Percentiles rank a stretch among this genome's conserved stretches.
Evolutionary conservation across 495 filamentous ascomycete genomes (phyloP).

Genomic region (Xeromyces bisporus): DNA sequence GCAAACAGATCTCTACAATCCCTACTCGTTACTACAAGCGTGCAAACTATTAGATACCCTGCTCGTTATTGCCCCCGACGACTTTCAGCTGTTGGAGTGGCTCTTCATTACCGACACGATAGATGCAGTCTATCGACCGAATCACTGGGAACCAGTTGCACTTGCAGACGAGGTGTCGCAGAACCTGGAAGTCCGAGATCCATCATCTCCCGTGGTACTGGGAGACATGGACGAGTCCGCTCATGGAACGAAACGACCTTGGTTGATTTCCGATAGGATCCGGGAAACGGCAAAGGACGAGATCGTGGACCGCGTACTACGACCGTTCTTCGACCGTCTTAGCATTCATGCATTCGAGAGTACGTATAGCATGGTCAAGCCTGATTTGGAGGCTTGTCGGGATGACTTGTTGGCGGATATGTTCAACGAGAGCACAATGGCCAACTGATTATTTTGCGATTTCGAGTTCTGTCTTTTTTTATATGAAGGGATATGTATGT

Average conservation of each 20-base stretch:
- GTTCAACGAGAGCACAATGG: conserved; percentile 56
- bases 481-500: too few relatives aligned
- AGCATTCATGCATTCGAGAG: conserved; percentile 87
- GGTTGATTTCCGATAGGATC: conserved; percentile 27
- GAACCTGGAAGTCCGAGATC: conserved; percentile 40
- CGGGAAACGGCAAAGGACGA: conserved; percentile 45
- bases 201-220: conserved; percentile 18
- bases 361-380: conserved; percentile 64
- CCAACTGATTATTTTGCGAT: too few relatives aligned
- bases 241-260: conserved; percentile 19
- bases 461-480: too few relatives aligned
- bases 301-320: conserved; percentile 54
- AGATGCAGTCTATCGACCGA: conserved; percentile 79
- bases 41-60: conserved; percentile 83
- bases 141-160: conserved; percentile 53
- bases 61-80: conserved; percentile 72
- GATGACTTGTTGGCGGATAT: conserved; percentile 59
- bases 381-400: conserved; percentile 53
- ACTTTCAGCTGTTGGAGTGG: conserved; percentile 94
- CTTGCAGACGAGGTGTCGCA: conserved; percentile 78
- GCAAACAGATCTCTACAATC: conserved; percentile 61
- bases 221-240: conserved; percentile 19
- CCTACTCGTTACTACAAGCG: conserved; percentile 62
- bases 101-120: conserved; percentile 93
- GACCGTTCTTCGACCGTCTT: conserved; percentile 79